Percentiles rank a stretch among this genome's conserved stretches.
These are phyloP conservation scores for Boletus reticuloceps DNA, from an alignment of 768 basidiomycete species.

Conservation along the genomic window DNA sequence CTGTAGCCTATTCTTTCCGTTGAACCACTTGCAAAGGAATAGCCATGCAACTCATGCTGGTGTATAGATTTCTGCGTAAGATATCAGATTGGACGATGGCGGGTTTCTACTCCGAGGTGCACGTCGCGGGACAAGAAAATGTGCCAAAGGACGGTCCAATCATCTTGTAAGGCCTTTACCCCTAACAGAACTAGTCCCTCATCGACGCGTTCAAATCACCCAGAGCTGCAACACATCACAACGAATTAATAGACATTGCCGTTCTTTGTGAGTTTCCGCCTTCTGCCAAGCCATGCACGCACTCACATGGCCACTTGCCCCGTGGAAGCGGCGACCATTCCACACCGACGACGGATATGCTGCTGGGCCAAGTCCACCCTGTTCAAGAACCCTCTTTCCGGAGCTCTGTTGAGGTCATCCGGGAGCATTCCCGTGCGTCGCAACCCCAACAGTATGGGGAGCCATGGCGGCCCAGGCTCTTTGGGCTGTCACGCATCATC, in stretches of 20 bases:
- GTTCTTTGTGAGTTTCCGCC: conserved; percentile 35
- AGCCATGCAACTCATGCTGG: conserved; percentile 47
- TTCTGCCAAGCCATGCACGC: not conserved
- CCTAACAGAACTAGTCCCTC: not conserved
- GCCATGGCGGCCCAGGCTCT: not conserved
- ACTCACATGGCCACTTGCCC: not conserved
- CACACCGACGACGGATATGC: conserved; percentile 52
- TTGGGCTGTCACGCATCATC: not conserved
- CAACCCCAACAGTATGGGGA: conserved; percentile 43
- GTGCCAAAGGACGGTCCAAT: conserved; percentile 55
- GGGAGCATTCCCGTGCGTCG: conserved; percentile 74
- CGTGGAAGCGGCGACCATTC: conserved; percentile 50
- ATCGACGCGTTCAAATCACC: not conserved
- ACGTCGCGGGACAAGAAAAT: conserved; percentile 56
- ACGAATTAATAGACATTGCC: conserved; percentile 65
- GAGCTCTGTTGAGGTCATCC: conserved; percentile 53
- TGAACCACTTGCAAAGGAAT: not conserved
- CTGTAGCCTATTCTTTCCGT: not conserved
- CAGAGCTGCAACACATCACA: conserved; percentile 62
- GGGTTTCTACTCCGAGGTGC: conserved; percentile 61
- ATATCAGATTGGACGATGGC: conserved; percentile 59
- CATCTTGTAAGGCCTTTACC: conserved; percentile 46
- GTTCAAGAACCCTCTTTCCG: conserved; percentile 55
- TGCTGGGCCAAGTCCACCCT: conserved; percentile 60
- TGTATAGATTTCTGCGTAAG: conserved; percentile 57